These are phyloP conservation scores for Chytridium lagenaria DNA, from an alignment of 371 early-diverging fungal species.

Conservation along the genomic window DNA sequence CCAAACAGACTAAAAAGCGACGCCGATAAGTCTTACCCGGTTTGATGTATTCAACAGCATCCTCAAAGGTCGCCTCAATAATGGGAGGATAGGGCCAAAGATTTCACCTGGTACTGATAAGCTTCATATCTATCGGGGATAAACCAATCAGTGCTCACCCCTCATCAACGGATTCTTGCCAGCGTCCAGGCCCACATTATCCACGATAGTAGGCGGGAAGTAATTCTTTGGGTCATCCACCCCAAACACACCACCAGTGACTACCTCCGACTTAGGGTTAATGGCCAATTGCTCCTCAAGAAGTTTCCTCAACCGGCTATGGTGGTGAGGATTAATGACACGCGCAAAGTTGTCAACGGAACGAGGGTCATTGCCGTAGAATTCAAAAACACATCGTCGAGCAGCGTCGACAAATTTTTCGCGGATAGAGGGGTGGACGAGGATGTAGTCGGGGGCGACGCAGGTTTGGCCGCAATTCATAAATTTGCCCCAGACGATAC, in stretches of 20 bases:
- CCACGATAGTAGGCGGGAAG: constrained; percentile 51
- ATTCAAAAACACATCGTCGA: constrained; percentile 53
- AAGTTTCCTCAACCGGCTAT: constrained; percentile 67
- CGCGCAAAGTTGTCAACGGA: constrained; percentile 57
- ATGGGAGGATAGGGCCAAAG: constrained; percentile 79
- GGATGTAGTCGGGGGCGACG: constrained; percentile 85
- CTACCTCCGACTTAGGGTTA: constrained; percentile 31
- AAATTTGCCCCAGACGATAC: constrained; percentile 1
- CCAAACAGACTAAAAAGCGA: too few species aligned
- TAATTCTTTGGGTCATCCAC: constrained; percentile 27
- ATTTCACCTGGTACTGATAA: constrained; percentile 38
- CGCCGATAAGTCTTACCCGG: too few species aligned
- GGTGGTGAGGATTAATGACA: constrained; percentile 77
- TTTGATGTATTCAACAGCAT: constrained; percentile 73
- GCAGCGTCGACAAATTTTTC: constrained; percentile 61
- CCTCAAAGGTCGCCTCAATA: constrained; percentile 72
- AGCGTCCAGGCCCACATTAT: constrained; percentile 39
- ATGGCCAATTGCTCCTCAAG: constrained; percentile 50
- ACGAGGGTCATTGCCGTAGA: constrained; percentile 57
- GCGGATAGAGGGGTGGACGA: constrained; percentile 63
- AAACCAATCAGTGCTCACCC: constrained; percentile 10
- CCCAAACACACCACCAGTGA: constrained; percentile 38
- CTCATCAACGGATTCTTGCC: constrained; percentile 50
- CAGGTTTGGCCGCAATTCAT: constrained; percentile 66
- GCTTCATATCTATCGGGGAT: too few species aligned